Conservation (phyloP, 2,329 filamentous ascomycete genomes). For the Byssothecium circinans region DNA sequence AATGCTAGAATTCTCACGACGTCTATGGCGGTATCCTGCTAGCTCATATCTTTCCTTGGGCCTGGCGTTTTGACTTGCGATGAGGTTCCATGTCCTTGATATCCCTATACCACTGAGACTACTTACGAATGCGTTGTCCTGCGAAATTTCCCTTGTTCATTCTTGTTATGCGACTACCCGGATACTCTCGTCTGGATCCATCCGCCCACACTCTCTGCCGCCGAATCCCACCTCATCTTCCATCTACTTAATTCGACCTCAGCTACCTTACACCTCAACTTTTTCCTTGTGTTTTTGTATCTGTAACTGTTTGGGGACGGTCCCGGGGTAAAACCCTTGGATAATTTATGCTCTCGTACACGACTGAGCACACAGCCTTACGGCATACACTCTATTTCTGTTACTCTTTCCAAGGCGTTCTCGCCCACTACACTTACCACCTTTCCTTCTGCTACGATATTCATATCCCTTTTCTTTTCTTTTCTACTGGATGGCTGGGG, state of each 20-base stretch:
- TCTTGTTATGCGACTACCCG: background rate
- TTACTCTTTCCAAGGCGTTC: background rate
- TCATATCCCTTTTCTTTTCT: conserved; percentile 4
- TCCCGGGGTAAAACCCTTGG: background rate
- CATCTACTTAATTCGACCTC: conserved; percentile 2
- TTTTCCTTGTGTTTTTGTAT: conserved; percentile 10
- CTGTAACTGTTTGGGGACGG: conserved; percentile 13
- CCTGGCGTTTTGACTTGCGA: conserved; percentile 13
- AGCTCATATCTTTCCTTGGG: conserved; percentile 16
- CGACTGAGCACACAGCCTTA: conserved; percentile 10
- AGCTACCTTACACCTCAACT: background rate
- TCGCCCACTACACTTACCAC: conserved; percentile 2
- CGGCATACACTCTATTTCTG: conserved; percentile 6
- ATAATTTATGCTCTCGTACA: conserved; percentile 3
- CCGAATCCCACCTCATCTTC: background rate
- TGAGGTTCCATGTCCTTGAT: conserved; percentile 16
- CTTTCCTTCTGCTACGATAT: conserved; percentile 2
- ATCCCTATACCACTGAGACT: conserved; percentile 13
- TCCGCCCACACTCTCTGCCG: conserved; percentile 11
- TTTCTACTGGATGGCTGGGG: background rate
- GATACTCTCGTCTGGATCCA: background rate
- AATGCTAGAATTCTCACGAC: conserved; percentile 3
- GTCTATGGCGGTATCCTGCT: conserved; percentile 11
- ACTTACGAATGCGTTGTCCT: conserved; percentile 11
- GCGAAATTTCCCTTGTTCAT: conserved; percentile 4